Evolutionary conservation across 345 rosid species (phyloP).

Genomic region (Raphanus sativus): DNA sequence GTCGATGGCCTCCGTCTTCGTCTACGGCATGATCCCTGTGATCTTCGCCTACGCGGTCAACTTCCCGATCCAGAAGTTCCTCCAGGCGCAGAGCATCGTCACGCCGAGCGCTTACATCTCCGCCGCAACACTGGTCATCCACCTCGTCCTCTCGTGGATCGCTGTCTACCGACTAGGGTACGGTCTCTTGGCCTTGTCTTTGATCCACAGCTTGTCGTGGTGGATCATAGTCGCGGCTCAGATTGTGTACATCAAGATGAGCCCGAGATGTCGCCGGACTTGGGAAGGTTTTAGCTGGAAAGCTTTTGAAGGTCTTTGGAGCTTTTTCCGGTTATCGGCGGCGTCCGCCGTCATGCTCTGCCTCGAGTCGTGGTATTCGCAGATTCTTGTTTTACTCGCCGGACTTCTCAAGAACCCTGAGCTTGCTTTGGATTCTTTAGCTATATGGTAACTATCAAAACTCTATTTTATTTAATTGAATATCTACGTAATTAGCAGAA

Average conservation of each 20-base stretch:
- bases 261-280: conserved; percentile 44
- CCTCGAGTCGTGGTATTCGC: conserved; percentile 63
- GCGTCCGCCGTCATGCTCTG: conserved; percentile 69
- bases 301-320: conserved; percentile 61
- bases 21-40: conserved; percentile 65
- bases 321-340: conserved; percentile 50
- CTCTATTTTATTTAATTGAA: neutral
- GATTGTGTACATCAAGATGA: conserved; percentile 54
- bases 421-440: conserved; percentile 56
- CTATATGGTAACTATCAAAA: conserved; percentile 46
- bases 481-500: neutral
- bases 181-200: conserved; percentile 53
- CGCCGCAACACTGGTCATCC: conserved; percentile 41
- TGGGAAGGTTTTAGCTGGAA: conserved; percentile 58
- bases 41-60: conserved; percentile 66
- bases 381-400: conserved; percentile 58
- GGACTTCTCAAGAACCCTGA: conserved; percentile 65
- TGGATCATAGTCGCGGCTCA: conserved; percentile 60
- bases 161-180: conserved; percentile 46
- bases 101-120: conserved; percentile 69
- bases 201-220: conserved; percentile 59
- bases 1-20: conserved; percentile 51
- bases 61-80: conserved; percentile 68
- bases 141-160: conserved; percentile 52
- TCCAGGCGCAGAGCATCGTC: conserved; percentile 63